Evolutionary conservation across 192 early-diverging fungal genomes (phyloP).

Genomic region (Polychytrium aggregatum): DNA sequence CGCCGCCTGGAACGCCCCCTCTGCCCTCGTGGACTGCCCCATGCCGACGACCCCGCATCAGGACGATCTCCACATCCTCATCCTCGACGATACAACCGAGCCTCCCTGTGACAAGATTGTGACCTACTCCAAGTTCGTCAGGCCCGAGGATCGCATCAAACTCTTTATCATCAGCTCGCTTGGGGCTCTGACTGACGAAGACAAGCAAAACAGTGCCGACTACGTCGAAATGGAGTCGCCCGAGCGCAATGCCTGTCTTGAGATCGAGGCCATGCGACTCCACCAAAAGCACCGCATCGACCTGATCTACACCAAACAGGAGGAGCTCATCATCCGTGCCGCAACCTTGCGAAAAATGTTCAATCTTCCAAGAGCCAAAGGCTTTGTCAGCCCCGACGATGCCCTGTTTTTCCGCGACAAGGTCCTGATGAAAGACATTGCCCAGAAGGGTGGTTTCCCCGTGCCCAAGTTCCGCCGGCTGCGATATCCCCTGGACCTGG

Average conservation of each 20-base stretch:
- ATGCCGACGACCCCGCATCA: too few relatives aligned
- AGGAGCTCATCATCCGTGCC: slow-evolving; percentile 28
- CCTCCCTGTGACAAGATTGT: slow-evolving; percentile 11
- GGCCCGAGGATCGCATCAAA: slow-evolving; percentile 2
- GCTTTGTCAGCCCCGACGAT: too few relatives aligned
- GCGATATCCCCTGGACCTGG: slow-evolving; percentile 12
- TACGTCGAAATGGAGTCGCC: slow-evolving; percentile 14
- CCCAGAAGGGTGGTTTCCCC: slow-evolving; percentile 9
- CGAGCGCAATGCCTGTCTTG: slow-evolving; percentile 17
- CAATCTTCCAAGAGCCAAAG: too few relatives aligned
- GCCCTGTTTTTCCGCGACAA: slow-evolving; percentile 26
- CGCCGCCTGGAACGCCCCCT: too few relatives aligned
- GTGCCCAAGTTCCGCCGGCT: slow-evolving; percentile 20
- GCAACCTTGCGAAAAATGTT: slow-evolving; percentile 9
- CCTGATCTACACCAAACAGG: slow-evolving; percentile 28
- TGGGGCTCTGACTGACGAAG: slow-evolving; percentile 11
- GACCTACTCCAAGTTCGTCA: slow-evolving; percentile 13
- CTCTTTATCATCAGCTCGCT: slow-evolving; percentile 13
- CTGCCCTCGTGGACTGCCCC: too few relatives aligned
- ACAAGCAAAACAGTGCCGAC: slow-evolving; percentile 2
- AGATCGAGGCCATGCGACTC: slow-evolving; percentile 10
- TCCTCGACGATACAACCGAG: slow-evolving; percentile 19
- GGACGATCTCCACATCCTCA: slow-evolving; percentile 10
- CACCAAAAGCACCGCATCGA: slow-evolving; percentile 24
- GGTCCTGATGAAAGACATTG: slow-evolving; percentile 19